Evolutionary conservation across 108 stramenopile species (phyloP).

Genomic region (Cyclotella choctawhatcheeana): DNA sequence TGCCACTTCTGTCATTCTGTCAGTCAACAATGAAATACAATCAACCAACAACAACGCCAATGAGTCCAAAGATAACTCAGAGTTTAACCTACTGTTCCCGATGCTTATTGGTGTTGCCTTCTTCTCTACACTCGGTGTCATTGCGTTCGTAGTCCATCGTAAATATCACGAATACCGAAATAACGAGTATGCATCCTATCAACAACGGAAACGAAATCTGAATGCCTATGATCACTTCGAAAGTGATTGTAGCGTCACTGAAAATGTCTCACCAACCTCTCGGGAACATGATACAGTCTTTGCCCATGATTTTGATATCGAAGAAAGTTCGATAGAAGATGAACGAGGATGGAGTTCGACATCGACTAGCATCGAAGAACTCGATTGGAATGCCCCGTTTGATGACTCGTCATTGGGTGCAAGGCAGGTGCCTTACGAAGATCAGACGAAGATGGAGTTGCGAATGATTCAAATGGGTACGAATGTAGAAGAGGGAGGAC

Average conservation of each 20-base stretch:
- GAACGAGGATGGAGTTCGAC: slow-evolving; percentile 8
- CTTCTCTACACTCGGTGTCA: not conserved
- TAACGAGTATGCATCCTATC: not conserved
- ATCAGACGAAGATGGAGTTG: slow-evolving; percentile 3
- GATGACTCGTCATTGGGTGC: not conserved
- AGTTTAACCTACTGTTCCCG: not conserved
- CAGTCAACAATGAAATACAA: too few relatives aligned
- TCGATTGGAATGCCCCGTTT: slow-evolving; percentile 10
- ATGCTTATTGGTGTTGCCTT: not conserved
- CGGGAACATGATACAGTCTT: not conserved
- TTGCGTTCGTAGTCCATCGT: not conserved
- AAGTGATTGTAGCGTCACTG: not conserved
- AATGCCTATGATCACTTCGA: not conserved
- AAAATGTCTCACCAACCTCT: not conserved
- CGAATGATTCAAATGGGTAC: slow-evolving; percentile 6
- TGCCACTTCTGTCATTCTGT: not conserved
- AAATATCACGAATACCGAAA: not conserved
- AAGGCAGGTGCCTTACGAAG: not conserved
- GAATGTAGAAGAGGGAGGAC: too few relatives aligned
- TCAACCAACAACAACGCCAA: not conserved
- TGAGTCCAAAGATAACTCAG: not conserved
- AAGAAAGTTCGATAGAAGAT: slow-evolving; percentile 4
- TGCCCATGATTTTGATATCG: not conserved
- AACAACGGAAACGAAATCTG: not conserved
- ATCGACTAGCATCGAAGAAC: not conserved